Evolutionary conservation across 768 basidiomycete genomes (phyloP).

Genomic region (Cystobasidium ongulense): DNA sequence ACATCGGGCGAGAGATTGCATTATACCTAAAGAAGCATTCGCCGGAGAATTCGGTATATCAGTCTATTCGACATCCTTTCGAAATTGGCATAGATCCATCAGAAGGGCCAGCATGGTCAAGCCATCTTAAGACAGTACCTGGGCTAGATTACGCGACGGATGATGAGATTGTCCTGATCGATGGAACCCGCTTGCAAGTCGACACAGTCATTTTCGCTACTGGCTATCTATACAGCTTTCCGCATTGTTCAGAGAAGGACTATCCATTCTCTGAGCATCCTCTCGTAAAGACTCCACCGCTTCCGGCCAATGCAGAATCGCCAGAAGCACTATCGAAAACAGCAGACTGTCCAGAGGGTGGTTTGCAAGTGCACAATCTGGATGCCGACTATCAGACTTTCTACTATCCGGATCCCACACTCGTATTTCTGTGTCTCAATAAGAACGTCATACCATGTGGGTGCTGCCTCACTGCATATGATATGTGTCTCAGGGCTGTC

Average conservation of each 20-base stretch:
- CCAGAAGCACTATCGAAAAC: constrained; percentile 21
- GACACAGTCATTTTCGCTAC: constrained; percentile 48
- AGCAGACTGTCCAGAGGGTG: constrained; percentile 37
- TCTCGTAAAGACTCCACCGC: constrained; percentile 23
- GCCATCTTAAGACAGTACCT: constrained; percentile 37
- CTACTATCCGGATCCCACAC: constrained; percentile 43
- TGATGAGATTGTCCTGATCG: constrained; percentile 41
- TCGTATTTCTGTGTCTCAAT: constrained; percentile 40
- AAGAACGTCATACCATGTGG: constrained; percentile 25
- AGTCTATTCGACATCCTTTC: constrained; percentile 31
- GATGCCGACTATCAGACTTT: constrained; percentile 45
- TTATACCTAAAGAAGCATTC: not conserved
- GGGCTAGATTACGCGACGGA: constrained; percentile 27
- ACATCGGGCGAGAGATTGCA: constrained; percentile 44
- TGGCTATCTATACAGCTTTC: constrained; percentile 46
- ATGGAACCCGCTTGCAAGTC: constrained; percentile 39
- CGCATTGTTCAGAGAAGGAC: constrained; percentile 43
- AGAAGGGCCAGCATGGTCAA: constrained; percentile 42
- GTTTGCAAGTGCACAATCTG: constrained; percentile 43
- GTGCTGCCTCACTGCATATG: not conserved
- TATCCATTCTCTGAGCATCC: constrained; percentile 41
- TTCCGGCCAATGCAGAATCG: not conserved
- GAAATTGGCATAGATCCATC: constrained; percentile 36
- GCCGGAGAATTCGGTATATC: constrained; percentile 30
- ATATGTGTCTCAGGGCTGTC: not conserved